Base-by-base conservation (phyloP, 129 eudicot genomes). In the Logfia minima region DNA sequence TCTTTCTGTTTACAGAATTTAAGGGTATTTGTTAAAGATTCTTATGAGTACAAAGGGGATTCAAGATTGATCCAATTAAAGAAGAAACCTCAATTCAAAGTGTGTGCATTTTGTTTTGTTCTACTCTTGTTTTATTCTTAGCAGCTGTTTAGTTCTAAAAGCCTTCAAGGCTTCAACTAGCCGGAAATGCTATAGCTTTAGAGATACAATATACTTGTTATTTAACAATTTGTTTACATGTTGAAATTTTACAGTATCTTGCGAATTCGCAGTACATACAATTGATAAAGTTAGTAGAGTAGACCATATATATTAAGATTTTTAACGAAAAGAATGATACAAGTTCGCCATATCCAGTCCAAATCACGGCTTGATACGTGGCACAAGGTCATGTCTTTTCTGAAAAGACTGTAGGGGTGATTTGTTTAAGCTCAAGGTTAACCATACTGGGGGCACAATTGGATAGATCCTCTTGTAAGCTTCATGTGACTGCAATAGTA, bases 1-100 rank as follows among this genome's bases (percentile, higher is more conserved):
- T 65, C 31, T 74, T 18, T 81, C 52, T 62, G 43, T 72, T 26
- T 78, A 21, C 62, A 61, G 35, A 63, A n/a, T 68, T 78, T 14
- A 16, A 45, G 52, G 53, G 31, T 59, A 28, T n/a, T 72, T 66
- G 43, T 22, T 79, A 41, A 71, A 68, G 78, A 61, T 81, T 48
- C 18, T 8, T 48, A 48, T 3, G 55, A 48, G 55, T 48, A 48
- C 55, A 48, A 48, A 48, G 18, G n/a, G 55, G 0, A 48, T 48
- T 45, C 5, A 48, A 48, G 55, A 48, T 48, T 48, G 18, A 14
- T 48, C 55, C 55, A 48, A 48, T 48, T 48, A 48, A 4, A 48
- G n/a, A 11, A 48, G n/a, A 11, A 48, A 14, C 18, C 55, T 14
- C 55, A 48, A 48, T 48, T 8, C 55, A 48, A 48, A 13, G 55